phyloP scores from a whole-genome alignment of 2,329 filamentous ascomycete genomes.

The Stagonosporopsis rhizophila region DNA sequence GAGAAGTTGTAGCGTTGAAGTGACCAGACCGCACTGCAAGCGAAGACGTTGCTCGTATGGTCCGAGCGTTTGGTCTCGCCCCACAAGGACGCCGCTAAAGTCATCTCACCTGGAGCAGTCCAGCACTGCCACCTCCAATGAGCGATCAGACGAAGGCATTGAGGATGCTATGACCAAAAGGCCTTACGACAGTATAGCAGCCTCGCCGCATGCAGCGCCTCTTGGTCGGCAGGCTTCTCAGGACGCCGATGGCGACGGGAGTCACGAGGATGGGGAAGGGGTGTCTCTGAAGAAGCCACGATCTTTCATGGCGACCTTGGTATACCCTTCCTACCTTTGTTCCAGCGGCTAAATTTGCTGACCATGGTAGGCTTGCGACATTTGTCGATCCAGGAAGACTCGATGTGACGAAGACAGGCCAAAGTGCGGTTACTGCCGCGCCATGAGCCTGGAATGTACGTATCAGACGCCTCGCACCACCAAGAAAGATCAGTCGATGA shows the following conservation, averaged over 20 bases:
- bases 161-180: constrained; percentile 48
- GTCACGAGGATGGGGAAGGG: constrained; percentile 34
- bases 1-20: neutral
- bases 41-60: neutral
- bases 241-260: constrained; percentile 33
- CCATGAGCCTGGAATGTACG: constrained; percentile 57
- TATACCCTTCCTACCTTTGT: constrained; percentile 5
- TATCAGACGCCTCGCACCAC: constrained; percentile 62
- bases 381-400: constrained; percentile 61
- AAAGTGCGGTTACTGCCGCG: constrained; percentile 59
- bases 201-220: constrained; percentile 28
- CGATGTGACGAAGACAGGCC: constrained; percentile 63
- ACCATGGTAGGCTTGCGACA: constrained; percentile 58
- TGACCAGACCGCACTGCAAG: neutral
- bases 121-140: constrained; percentile 2
- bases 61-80: constrained; percentile 7
- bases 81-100: constrained; percentile 4
- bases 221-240: constrained; percentile 26
- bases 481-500: constrained; percentile 62
- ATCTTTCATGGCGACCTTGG: constrained; percentile 48
- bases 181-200: constrained; percentile 31
- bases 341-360: constrained; percentile 2
- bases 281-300: constrained; percentile 44
- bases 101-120: constrained; percentile 4
- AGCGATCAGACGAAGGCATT: constrained; percentile 1